Evolutionary conservation across 441 rosid genomes (phyloP).

Genomic region (Jatropha multifida): DNA sequence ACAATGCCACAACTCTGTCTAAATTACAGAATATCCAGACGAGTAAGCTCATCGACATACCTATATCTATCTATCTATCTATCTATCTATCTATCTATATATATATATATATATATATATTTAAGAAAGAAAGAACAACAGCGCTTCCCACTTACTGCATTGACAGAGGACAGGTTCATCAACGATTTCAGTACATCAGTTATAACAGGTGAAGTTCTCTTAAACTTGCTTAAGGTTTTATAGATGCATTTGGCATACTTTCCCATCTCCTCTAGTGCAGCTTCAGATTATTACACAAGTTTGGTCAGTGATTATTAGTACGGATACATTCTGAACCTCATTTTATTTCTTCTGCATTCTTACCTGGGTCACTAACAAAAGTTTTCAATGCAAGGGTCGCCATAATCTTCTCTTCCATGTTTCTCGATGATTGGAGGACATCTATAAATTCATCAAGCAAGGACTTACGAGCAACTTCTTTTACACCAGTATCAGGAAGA

Average conservation of each 20-base stretch:
- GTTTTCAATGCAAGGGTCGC: conserved; percentile 58
- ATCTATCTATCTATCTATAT: too few relatives aligned
- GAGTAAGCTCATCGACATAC: background rate
- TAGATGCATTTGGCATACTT: conserved; percentile 57
- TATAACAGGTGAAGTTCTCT: conserved; percentile 43
- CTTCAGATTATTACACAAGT: conserved; percentile 29
- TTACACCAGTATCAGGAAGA: conserved; percentile 60
- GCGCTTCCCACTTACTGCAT: conserved; percentile 49
- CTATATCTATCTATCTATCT: too few relatives aligned
- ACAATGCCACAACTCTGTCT: conserved; percentile 69
- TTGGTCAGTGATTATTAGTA: background rate
- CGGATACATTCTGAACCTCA: background rate
- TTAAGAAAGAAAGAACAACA: background rate
- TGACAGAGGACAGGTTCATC: conserved; percentile 53
- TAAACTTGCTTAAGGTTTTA: conserved; percentile 51
- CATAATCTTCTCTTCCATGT: conserved; percentile 64
- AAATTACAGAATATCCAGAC: background rate
- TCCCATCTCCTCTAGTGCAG: conserved; percentile 53
- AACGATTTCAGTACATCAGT: conserved; percentile 59
- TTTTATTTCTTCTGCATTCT: background rate
- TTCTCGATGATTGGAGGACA: conserved; percentile 63
- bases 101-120: background rate
- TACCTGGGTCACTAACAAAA: conserved; percentile 53
- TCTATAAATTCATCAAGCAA: conserved; percentile 58
- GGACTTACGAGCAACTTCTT: conserved; percentile 40